Base-by-base conservation (phyloP, 164 flowering plant species). In the Protea cynaroides region DNA sequence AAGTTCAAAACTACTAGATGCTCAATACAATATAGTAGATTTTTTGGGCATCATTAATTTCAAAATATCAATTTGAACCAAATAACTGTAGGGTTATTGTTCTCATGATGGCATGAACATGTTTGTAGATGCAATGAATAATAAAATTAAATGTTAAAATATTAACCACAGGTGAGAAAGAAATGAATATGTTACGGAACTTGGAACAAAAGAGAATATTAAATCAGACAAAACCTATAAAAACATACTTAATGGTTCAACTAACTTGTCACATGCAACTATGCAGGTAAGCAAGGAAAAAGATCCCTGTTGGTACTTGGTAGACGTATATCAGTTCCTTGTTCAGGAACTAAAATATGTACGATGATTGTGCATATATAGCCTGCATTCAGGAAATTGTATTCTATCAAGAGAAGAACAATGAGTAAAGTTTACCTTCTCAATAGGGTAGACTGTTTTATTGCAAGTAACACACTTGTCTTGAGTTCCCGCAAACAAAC, bases 401-500 rank as follows among this genome's bases (percentile, higher is more conserved):
- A 2, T 29, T 29, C 34, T 29, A 29, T 40, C 46, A 40, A 4
- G 14, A 3, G 1, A 40, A 40, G 7, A 15, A 49, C 4, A 49
- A 49, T 14, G 17, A 18, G 52, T 49, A 49, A 49, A 40, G 18
- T 49, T 2, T 0, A 49, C 52, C 96, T 87, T 92, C 71, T 92
- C 98, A 66, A 86, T 75, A 1, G 95, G 98, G 78, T 92, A 92
- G 34, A 89, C 98, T 56, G 94, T 92, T 80, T 82, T 92, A 80
- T 85, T 89, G 84, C 97, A 92, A 67, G 94, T 78, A 66, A 86
- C 86, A 75, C 97, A 92, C 72, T 92, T 87, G 3, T 89, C 96
- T 73, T 92, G 96, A 65, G 98, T 92, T 69, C 96, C 98, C 56
- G 81, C 91, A 80, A 90, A 92, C 79, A 86, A 59, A 65, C 84